These are phyloP conservation scores for Eucommia ulmoides DNA, from an alignment of 257 asterid species.

Conservation along the genomic window DNA sequence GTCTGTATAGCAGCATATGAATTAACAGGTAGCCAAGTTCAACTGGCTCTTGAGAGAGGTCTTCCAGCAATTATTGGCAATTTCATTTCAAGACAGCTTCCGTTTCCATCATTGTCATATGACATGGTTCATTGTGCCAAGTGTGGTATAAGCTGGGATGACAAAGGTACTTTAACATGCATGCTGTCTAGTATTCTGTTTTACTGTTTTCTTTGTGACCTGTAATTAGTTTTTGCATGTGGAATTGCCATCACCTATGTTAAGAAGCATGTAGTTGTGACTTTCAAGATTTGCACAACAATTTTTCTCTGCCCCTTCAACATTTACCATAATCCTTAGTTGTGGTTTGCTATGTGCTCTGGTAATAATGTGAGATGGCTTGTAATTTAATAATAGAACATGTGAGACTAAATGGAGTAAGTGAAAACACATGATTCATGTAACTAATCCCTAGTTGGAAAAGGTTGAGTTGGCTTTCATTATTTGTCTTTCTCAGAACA, in stretches of 20 bases:
- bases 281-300: not conserved
- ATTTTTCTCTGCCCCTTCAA: not conserved
- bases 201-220: too few relatives aligned
- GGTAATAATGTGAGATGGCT: too few relatives aligned
- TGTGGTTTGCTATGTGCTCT: too few relatives aligned
- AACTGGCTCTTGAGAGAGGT: constrained; percentile 95
- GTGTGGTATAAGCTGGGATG: constrained; percentile 88
- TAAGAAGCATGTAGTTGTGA: not conserved
- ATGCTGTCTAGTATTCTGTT: too few relatives aligned
- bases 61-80: constrained; percentile 91
- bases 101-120: constrained; percentile 86
- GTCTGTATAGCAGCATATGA: constrained; percentile 93
- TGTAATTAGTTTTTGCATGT: not conserved
- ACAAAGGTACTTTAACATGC: constrained; percentile 47
- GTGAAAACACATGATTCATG: too few relatives aligned
- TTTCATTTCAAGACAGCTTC: constrained; percentile 73
- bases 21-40: constrained; percentile 95
- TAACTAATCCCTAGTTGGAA: too few relatives aligned
- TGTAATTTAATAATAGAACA: too few relatives aligned
- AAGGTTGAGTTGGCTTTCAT: too few relatives aligned
- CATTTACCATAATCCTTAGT: not conserved
- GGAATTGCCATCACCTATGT: not conserved
- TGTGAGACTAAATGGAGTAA: too few relatives aligned
- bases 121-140: constrained; percentile 97
- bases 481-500: too few relatives aligned